Conservation (phyloP, 1,139 yeast species). For the Martiniozyma asiatica region DNA sequence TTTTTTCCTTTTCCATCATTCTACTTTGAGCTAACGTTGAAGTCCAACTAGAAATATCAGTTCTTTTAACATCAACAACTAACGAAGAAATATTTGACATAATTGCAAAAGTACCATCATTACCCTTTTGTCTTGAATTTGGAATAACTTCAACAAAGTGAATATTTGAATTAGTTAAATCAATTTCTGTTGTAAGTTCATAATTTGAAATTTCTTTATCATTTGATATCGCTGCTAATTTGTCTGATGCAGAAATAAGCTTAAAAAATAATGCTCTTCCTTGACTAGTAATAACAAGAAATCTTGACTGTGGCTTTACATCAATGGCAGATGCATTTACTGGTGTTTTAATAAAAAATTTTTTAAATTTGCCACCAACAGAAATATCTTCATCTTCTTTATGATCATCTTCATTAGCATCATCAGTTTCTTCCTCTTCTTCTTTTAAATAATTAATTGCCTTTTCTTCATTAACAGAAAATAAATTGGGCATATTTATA, state of each 20-base stretch:
- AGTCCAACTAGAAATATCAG: constrained; percentile 45
- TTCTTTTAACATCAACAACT: constrained; percentile 46
- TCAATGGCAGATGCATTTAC: constrained; percentile 9
- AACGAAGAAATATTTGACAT: constrained; percentile 35
- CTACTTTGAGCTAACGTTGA: constrained; percentile 40
- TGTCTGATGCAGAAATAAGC: constrained; percentile 17
- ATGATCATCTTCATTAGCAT: constrained; percentile 11
- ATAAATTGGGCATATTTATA: constrained; percentile 3
- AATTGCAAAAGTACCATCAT: constrained; percentile 43
- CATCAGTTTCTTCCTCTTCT: constrained; percentile 13
- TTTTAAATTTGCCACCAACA: constrained; percentile 20
- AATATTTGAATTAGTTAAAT: constrained; percentile 34
- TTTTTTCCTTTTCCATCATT: constrained; percentile 34
- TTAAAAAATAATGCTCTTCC: constrained; percentile 44
- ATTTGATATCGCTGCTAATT: no score
- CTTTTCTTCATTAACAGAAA: constrained; percentile 8
- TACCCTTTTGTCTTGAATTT: constrained; percentile 17
- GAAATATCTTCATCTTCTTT: constrained; percentile 10
- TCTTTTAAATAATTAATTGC: constrained; percentile 18
- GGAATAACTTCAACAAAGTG: constrained; percentile 38
- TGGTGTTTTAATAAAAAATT: constrained; percentile 18
- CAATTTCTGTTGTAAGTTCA: constrained; percentile 37
- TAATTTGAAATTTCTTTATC: no score
- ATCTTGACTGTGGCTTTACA: constrained; percentile 22
- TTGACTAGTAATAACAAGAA: constrained; percentile 40